A percentile compares a stretch with the other conserved stretches of the same genome.
phyloP scores from a whole-genome alignment of 352 stramenopile genomes.

The Blastocystis sp. region DNA sequence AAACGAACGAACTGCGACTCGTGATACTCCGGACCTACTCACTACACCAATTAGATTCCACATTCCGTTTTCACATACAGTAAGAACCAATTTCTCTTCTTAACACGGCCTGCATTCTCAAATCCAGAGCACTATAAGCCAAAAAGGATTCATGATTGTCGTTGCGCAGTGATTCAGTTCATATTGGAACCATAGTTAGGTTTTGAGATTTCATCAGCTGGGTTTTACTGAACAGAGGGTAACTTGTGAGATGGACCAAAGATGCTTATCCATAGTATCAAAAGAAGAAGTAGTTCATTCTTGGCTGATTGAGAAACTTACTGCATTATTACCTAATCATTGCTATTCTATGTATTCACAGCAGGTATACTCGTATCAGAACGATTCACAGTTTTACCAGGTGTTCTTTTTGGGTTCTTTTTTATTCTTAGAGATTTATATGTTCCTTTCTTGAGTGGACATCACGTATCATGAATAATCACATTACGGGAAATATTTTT shows the following conservation, averaged over 20 bases:
- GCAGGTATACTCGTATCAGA: no score
- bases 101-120: neutral
- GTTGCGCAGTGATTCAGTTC: neutral
- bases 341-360: no score
- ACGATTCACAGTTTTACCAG: neutral
- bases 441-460: neutral
- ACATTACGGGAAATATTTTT: neutral
- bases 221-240: no score
- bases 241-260: no score
- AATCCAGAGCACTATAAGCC: neutral
- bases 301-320: neutral
- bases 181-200: neutral
- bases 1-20: neutral
- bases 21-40: neutral
- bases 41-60: constrained; percentile 4
- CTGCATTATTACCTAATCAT: no score
- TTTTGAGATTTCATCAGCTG: no score
- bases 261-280: neutral
- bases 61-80: neutral
- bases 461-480: neutral
- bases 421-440: neutral
- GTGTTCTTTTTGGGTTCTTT: neutral
- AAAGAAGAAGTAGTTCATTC: neutral
- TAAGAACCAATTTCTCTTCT: neutral
- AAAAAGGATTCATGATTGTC: neutral